phyloP scores from a whole-genome alignment of 2,329 filamentous ascomycete genomes.

The Myriosclerotinia scirpicola region DNA sequence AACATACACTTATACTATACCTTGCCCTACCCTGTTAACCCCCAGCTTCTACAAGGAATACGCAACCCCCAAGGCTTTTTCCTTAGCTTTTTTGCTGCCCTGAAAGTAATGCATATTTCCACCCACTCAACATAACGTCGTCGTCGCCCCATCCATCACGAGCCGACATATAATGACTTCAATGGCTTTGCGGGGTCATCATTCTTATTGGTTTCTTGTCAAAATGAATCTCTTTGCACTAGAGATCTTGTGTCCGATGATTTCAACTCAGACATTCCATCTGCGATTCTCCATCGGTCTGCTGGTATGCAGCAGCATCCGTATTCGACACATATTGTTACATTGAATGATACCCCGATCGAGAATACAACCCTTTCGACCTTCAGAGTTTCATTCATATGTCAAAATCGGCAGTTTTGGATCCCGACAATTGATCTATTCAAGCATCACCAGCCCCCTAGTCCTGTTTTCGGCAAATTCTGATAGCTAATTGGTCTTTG shows the following conservation, averaged over 20 bases:
- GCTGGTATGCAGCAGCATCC: conserved; percentile 8
- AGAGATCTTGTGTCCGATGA: background rate
- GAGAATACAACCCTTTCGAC: background rate
- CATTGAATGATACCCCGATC: conserved; percentile 1
- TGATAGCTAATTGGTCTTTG: conserved; percentile 4
- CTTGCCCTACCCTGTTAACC: too few relatives aligned
- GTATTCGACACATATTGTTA: conserved; percentile 2
- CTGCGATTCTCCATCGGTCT: conserved; percentile 3
- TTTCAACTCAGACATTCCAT: conserved; percentile 6
- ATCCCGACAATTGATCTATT: conserved; percentile 5
- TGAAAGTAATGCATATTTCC: too few relatives aligned
- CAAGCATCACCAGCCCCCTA: conserved; percentile 5
- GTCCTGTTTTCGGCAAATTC: background rate
- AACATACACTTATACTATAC: background rate
- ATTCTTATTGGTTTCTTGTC: background rate
- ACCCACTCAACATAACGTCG: background rate
- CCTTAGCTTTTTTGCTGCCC: background rate
- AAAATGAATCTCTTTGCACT: background rate
- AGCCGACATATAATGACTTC: conserved; percentile 9
- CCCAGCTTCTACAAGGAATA: background rate
- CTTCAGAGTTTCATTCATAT: conserved; percentile 1
- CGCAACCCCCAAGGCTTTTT: conserved; percentile 7
- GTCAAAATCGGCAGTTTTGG: conserved; percentile 12
- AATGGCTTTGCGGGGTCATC: background rate
- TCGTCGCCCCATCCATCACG: conserved; percentile 9